These are phyloP conservation scores for Cryptococcus sp. DNA, from an alignment of 1,284 basidiomycete genomes.

Conservation along the genomic window DNA sequence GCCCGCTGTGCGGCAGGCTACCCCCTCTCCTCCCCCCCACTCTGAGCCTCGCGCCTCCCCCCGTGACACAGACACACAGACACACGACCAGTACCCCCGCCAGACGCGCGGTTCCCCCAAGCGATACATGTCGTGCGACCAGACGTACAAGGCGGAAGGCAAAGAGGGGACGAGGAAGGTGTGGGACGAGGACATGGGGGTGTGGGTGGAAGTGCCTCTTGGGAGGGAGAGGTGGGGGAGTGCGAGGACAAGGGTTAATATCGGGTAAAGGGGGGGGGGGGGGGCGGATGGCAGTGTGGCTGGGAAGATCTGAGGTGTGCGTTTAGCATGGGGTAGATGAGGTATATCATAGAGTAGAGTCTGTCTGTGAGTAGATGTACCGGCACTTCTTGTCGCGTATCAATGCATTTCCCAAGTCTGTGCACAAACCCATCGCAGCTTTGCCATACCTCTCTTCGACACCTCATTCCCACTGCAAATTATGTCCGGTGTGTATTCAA, in stretches of 20 bases:
- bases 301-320: neutral
- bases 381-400: too few relatives aligned
- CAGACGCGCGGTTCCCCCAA: neutral
- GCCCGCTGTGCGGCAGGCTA: neutral
- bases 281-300: neutral
- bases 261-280: neutral
- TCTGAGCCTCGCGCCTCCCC: neutral
- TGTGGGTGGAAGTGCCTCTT: slow-evolving; percentile 8
- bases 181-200: slow-evolving; percentile 13
- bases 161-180: slow-evolving; percentile 13
- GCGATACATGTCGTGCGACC: neutral
- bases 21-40: neutral
- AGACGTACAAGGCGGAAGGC: slow-evolving; percentile 10
- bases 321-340: too few relatives aligned
- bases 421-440: too few relatives aligned
- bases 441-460: too few relatives aligned
- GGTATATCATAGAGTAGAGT: too few relatives aligned
- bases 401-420: too few relatives aligned
- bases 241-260: slow-evolving; percentile 20
- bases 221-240: slow-evolving; percentile 13
- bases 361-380: too few relatives aligned
- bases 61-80: too few relatives aligned
- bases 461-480: too few relatives aligned
- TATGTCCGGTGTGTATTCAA: too few relatives aligned
- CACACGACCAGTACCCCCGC: too few relatives aligned